Evolutionary conservation across 2,329 filamentous ascomycete species (phyloP), one percentile per base, ranked within the genome.

Genomic region (Pleoardoris graminearum): DNA sequence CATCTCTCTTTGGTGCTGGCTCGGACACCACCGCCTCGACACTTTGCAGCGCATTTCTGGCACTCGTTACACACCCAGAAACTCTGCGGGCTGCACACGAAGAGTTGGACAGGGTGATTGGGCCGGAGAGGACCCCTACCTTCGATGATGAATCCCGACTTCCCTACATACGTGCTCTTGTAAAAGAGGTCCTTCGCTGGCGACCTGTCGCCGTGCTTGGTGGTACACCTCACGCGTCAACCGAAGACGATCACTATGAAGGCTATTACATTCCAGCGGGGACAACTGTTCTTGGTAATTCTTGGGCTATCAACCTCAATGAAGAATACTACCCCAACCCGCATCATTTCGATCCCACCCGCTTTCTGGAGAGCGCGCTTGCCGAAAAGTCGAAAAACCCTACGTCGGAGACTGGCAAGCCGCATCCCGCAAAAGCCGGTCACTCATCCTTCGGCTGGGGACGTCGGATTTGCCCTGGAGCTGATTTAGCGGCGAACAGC

Each of bases 21-120:
- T 80, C 73, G 4, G 80, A 82, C 54, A 82, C 80, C 0, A 81
- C 79, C 0, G 75, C 78, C 0, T 77, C 74, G 12, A 79, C 76
- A 0, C 68, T 82, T 17, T 77, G 77, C 53, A 75, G 73, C 14
- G 79, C 76, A 67, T 77, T 84, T 58, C 51, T 82, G 57, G 63
- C 82, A 50, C 53, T 83, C 69, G 52, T 77, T 67, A 54, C 79
- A 53, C 78, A 78, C 54, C 79, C 79, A 0, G 71, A 77, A 6
- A 71, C 73, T 0, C 71, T 80, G 10, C 48, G 53, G 3, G 73
- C 74, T 27, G 78, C 77, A 0, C 76, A 81, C 27, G 67, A 70
- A 12, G 75, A 77, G 48, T 60, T 77, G 3, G 75, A 77, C 49
- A 29, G 43, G 1, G 65, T 76, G 16, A 59, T 73, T 23, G 72